Percentiles rank a stretch among this genome's conserved stretches.
Conservation (phyloP, 2,329 filamentous ascomycete genomes). For the Penicillium sp. region DNA sequence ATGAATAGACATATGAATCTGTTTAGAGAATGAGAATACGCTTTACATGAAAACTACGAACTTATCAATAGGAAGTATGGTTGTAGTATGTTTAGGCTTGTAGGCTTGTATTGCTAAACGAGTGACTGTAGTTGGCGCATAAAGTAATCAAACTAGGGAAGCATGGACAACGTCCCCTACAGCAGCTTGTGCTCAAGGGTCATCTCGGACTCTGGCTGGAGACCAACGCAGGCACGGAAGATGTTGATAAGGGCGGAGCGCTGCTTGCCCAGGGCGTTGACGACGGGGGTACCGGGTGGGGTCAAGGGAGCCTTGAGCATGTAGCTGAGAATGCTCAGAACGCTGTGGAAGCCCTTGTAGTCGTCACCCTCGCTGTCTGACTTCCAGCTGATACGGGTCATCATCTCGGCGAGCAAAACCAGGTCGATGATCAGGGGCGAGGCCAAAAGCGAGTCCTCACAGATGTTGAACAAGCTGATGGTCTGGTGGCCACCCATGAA, state of each 20-base stretch:
- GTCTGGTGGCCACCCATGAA: slow-evolving; percentile 98
- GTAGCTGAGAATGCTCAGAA: slow-evolving; percentile 95
- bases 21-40: background rate
- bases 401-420: slow-evolving; percentile 89
- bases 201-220: slow-evolving; percentile 98
- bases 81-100: background rate
- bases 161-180: slow-evolving; percentile 37
- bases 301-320: slow-evolving; percentile 96
- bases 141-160: background rate
- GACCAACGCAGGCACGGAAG: slow-evolving; percentile 93
- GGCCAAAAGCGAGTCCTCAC: slow-evolving; percentile 94
- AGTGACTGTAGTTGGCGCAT: slow-evolving; percentile 28
- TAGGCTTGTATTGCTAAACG: slow-evolving; percentile 18
- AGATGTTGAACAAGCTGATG: slow-evolving; percentile 97
- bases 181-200: slow-evolving; percentile 98
- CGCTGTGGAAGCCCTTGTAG: slow-evolving; percentile 93
- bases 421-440: slow-evolving; percentile 97
- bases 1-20: slow-evolving; percentile 4
- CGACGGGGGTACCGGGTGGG: slow-evolving; percentile 87
- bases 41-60: background rate
- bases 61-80: background rate
- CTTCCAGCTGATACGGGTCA: slow-evolving; percentile 97
- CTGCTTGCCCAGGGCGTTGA: slow-evolving; percentile 96
- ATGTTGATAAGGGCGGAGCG: slow-evolving; percentile 93
- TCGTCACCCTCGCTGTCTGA: slow-evolving; percentile 59